Evolutionary conservation across 805 yeast species (phyloP).

Genomic region (Saccharomycopsis sp.): DNA sequence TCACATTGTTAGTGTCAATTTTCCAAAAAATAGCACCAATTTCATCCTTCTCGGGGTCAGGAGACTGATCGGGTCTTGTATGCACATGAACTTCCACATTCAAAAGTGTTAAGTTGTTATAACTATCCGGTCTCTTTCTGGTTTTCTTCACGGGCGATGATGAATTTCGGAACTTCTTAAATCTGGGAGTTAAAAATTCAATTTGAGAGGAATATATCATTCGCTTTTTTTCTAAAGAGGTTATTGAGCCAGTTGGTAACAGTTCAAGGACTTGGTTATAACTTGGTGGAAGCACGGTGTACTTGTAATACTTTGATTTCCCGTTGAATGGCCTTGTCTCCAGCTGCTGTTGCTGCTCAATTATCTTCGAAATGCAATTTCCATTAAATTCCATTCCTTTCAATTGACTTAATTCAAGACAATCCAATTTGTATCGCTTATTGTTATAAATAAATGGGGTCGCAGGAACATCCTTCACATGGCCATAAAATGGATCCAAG

Average conservation of each 20-base stretch:
- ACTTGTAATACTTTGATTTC: conserved; percentile 36
- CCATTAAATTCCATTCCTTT: not conserved
- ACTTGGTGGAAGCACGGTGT: conserved; percentile 42
- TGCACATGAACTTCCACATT: conserved; percentile 63
- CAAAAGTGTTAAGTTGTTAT: conserved; percentile 44
- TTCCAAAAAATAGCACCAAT: conserved; percentile 59
- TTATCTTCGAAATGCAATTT: conserved; percentile 3
- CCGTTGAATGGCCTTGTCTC: not conserved
- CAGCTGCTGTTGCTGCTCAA: not conserved
- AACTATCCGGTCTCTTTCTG: conserved; percentile 34
- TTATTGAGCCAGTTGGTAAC: not conserved
- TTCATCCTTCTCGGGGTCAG: conserved; percentile 62
- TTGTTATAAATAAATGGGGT: conserved; percentile 64
- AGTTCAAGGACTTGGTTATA: conserved; percentile 28
- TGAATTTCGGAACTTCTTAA: conserved; percentile 26
- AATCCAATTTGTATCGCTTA: conserved; percentile 43
- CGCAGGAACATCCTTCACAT: conserved; percentile 42
- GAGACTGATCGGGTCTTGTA: conserved; percentile 41
- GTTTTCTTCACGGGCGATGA: conserved; percentile 30
- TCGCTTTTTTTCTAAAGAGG: conserved; percentile 19
- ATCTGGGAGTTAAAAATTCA: conserved; percentile 24
- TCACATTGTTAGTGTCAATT: conserved; percentile 38
- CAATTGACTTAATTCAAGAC: conserved; percentile 27
- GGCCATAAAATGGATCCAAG: conserved; percentile 56
- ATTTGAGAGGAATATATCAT: conserved; percentile 41